Evolutionary conservation across 768 basidiomycete species (phyloP).

Genomic region (Boletellus ananas): DNA sequence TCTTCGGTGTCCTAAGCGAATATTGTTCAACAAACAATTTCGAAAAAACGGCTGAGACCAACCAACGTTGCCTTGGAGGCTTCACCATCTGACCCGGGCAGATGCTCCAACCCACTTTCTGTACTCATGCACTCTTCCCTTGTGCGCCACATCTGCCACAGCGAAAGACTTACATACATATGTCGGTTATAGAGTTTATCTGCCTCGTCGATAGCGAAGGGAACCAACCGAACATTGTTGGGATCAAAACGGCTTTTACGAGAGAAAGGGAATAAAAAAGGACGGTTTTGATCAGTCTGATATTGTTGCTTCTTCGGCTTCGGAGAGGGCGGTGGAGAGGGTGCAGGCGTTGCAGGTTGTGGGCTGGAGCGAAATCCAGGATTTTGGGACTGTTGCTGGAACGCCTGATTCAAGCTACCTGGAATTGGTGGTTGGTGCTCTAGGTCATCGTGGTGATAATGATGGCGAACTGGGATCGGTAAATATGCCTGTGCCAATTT

Average conservation of each 20-base stretch:
- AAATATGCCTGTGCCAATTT: constrained; percentile 88
- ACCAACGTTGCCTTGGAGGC: constrained; percentile 46
- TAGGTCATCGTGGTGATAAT: constrained; percentile 83
- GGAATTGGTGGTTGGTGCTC: constrained; percentile 47
- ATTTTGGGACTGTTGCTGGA: constrained; percentile 32
- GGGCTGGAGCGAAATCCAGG: constrained; percentile 37
- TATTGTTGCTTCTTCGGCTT: constrained; percentile 99
- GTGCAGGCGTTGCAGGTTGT: constrained; percentile 86
- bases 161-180: constrained; percentile 82
- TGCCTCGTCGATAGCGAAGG: constrained; percentile 94
- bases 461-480: constrained; percentile 90
- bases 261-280: constrained; percentile 95
- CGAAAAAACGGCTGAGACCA: constrained; percentile 10
- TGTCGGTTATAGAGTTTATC: constrained; percentile 86
- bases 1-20: constrained; percentile 50
- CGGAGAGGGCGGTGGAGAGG: constrained; percentile 76
- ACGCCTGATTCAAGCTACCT: constrained; percentile 33
- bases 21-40: neutral
- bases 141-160: constrained; percentile 94
- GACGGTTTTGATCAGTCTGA: constrained; percentile 91
- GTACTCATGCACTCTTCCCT: constrained; percentile 92
- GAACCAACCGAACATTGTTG: constrained; percentile 69
- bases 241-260: constrained; percentile 46
- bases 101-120: constrained; percentile 85
- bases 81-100: constrained; percentile 64